Base-by-base conservation (phyloP, 2,329 filamentous ascomycete species). In the Apiospora kogelbergensis region DNA sequence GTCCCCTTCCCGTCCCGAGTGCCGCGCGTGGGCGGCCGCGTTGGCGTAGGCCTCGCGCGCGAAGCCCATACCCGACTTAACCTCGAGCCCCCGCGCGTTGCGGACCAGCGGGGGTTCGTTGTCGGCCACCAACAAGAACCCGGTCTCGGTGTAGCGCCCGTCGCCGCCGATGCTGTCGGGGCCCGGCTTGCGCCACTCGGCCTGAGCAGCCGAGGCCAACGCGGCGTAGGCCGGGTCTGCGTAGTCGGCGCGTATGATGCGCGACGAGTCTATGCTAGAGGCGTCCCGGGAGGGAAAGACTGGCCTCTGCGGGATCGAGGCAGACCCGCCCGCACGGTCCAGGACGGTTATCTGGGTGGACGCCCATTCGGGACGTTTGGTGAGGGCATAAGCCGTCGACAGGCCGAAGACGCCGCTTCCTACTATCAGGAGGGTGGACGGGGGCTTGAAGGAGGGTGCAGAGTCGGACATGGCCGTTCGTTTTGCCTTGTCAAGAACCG, bases 221-320 rank as follows among this genome's bases (percentile, higher is more conserved):
- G 84, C 82, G 6, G 93, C 88, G 80, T 98, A 98, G 26, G 90
- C 87, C 0, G 88, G 82, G 76, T 95, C 90, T 6, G 93, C 90
- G 77, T 98, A 98, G 84, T 98, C 95, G 66, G 88, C 82, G 68
- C 90, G 85, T 72, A 91, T 84, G 73, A 91, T 90, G 72, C 89
- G 86, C 17, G 88, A 90, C 4, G 84, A 84, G 80, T 91, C 89
- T 75, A 90, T 85, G 72, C 86, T 89, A 66, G 88, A 85, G 69
- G 85, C 84, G 74, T 91, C 88, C 57, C 83, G 80, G 7, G 88
- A 83, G 1, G 89, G 89, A 75, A 91, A 90, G 7, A 37, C 30
- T 20, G 53, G 45, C 90, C 85, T 33, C 80, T 80, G 64, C 76
- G 82, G 78, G 6, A 65, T 42, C 17, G 40, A 26, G 37, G 22